Evolutionary conservation across 1,284 basidiomycete species (phyloP), one percentile per base, ranked within the genome.

Genomic region (Leccinum pachyderme): DNA sequence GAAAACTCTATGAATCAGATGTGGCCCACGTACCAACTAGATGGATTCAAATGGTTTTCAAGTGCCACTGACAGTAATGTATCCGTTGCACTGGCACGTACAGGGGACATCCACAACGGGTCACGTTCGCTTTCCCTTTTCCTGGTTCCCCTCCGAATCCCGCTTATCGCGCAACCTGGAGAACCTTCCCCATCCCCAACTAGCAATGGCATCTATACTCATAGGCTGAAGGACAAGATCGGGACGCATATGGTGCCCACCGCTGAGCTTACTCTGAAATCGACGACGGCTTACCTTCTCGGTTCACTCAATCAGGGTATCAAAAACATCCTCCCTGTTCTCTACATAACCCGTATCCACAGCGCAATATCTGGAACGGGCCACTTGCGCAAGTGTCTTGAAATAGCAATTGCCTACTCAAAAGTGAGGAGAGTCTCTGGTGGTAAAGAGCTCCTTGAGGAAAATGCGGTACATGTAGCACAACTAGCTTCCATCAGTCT

Each of bases 11-110:
- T 50, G 2, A 53, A 72, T 54, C 59, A 61, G 5, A 77, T 82
- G 48, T 82, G 86, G n/a, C 72, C 77, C 3, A 67, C 73, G 44
- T 88, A 86, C 65, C 71, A 64, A 22, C 69, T 91, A 27, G 73
- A 89, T 59, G 87, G 89, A 1, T 83, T 91, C 71, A 91, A 91
- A 72, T 89, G 89, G 90, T 93, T 93, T 73, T 89, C 88, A 11
- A 89, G 86, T 52, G 91, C 90, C 1, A 89, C 89, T 0, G 91
- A 93, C 61, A 83, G 83, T 59, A 77, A 91, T 54, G 73, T 91
- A 15, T 79, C 88, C 0, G 75, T 91, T 25, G 87, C 87, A 0
- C 74, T 91, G 11, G 90, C 86, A 4, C 82, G 89, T 32, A 91
- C 88, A n/a, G 84, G 83, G 1, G 67, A 76, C 7, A 59, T 64